Conservation (phyloP, 2,329 filamentous ascomycete genomes). For the Dothistroma pini region DNA sequence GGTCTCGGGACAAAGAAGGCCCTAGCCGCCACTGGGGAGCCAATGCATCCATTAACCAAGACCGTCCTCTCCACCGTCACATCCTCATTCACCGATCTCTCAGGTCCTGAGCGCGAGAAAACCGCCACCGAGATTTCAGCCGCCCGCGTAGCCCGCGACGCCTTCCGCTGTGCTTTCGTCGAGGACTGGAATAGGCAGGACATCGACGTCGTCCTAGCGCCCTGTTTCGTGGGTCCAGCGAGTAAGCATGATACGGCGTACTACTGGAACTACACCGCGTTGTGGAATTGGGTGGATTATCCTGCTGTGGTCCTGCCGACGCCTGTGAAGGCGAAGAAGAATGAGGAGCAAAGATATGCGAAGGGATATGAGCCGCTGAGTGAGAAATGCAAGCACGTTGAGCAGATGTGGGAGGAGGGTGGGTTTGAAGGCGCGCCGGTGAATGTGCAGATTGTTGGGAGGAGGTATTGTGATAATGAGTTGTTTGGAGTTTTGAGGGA, state of each 20-base stretch:
- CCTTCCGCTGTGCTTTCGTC: slow-evolving; percentile 16
- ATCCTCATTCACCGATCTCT: slow-evolving; percentile 1
- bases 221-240: slow-evolving; percentile 19
- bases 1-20: slow-evolving; percentile 10
- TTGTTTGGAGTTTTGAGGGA: slow-evolving; percentile 16
- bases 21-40: slow-evolving; percentile 12
- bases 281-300: slow-evolving; percentile 24
- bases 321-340: slow-evolving; percentile 7
- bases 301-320: slow-evolving; percentile 18
- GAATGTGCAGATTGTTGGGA: slow-evolving; percentile 17
- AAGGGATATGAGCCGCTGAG: slow-evolving; percentile 12
- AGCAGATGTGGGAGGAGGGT: slow-evolving; percentile 16
- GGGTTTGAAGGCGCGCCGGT: slow-evolving; percentile 18
- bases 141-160: slow-evolving; percentile 14
- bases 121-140: slow-evolving; percentile 15
- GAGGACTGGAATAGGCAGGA: slow-evolving; percentile 19
- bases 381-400: slow-evolving; percentile 15
- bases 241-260: slow-evolving; percentile 17
- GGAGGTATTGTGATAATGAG: slow-evolving; percentile 18
- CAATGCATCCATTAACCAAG: slow-evolving; percentile 16
- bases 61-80: slow-evolving; percentile 15
- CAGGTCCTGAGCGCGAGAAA: slow-evolving; percentile 13
- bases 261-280: slow-evolving; percentile 20
- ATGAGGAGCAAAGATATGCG: slow-evolving; percentile 5
- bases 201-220: slow-evolving; percentile 19